Conservation (phyloP, 257 asterid genomes). For the Euphrasia confusa region DNA sequence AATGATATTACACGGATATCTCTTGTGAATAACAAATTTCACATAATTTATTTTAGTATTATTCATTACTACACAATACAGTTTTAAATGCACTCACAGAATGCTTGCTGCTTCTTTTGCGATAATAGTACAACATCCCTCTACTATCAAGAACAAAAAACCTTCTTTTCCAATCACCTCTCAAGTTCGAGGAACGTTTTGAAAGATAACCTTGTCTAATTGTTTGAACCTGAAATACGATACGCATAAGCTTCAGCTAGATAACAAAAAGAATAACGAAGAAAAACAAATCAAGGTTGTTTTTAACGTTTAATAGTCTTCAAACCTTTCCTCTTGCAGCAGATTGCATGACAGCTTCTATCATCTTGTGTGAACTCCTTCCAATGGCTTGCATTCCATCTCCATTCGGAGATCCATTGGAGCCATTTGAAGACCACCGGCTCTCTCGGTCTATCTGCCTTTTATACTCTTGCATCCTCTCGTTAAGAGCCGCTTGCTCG, state of each 20-base stretch:
- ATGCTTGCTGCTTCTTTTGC: conserved; percentile 91
- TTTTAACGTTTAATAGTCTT: conserved; percentile 12
- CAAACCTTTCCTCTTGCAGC: conserved; percentile 96
- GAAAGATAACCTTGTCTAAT: conserved; percentile 99
- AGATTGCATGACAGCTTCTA: conserved; percentile 98
- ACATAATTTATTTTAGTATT: not conserved
- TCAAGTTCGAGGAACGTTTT: conserved; percentile 85
- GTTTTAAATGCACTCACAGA: conserved; percentile 60
- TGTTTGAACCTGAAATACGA: conserved; percentile 84
- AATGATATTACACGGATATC: conserved; percentile 14
- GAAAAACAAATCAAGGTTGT: conserved; percentile 14
- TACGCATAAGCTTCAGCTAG: conserved; percentile 28
- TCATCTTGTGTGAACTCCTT: conserved; percentile 98
- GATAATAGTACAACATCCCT: conserved; percentile 99
- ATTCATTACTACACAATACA: conserved; percentile 1
- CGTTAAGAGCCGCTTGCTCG: conserved; percentile 95
- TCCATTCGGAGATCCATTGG: conserved; percentile 93
- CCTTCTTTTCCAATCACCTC: conserved; percentile 99
- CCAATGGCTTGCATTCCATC: conserved; percentile 98
- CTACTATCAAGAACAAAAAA: conserved; percentile 99
- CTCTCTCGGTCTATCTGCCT: conserved; percentile 92
- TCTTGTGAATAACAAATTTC: not conserved
- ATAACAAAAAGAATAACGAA: conserved; percentile 1
- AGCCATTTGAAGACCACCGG: conserved; percentile 82
- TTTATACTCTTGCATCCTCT: conserved; percentile 96